Conservation (phyloP, 2,329 filamentous ascomycete species). For the Colletotrichum sp. region DNA sequence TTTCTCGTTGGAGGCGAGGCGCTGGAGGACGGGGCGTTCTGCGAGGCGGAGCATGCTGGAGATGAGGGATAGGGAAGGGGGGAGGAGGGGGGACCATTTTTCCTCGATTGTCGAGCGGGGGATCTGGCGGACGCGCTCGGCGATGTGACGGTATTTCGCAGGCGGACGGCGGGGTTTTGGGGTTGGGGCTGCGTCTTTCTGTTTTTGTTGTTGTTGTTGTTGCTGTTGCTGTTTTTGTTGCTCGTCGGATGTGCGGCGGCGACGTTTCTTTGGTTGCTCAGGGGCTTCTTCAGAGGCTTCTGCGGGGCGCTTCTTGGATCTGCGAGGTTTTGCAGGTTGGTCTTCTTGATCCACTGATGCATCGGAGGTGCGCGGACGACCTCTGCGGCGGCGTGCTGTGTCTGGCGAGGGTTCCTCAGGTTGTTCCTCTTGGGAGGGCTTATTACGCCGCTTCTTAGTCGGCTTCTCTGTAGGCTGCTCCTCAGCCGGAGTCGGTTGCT, state of each 20-base stretch:
- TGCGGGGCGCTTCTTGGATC: constrained; percentile 7
- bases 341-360: constrained; percentile 19
- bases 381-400: constrained; percentile 15
- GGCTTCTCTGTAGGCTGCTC: background rate
- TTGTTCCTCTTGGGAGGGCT: background rate
- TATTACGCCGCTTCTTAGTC: background rate
- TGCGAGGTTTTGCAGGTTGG: constrained; percentile 3
- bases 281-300: background rate
- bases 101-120: constrained; percentile 69
- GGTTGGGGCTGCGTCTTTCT: background rate
- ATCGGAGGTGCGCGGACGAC: constrained; percentile 19
- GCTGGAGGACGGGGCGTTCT: constrained; percentile 66
- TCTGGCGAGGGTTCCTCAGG: constrained; percentile 1
- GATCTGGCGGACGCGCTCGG: constrained; percentile 55
- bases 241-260: constrained; percentile 3
- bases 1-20: constrained; percentile 52
- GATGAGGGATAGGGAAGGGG: constrained; percentile 60
- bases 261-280: constrained; percentile 5
- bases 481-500: background rate
- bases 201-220: background rate
- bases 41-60: constrained; percentile 61
- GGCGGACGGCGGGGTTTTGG: constrained; percentile 27
- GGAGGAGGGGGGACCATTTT: constrained; percentile 68
- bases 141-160: constrained; percentile 55
- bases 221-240: background rate